These are phyloP conservation scores for Boletus rex-veris DNA, from an alignment of 768 basidiomycete species.

Conservation along the genomic window DNA sequence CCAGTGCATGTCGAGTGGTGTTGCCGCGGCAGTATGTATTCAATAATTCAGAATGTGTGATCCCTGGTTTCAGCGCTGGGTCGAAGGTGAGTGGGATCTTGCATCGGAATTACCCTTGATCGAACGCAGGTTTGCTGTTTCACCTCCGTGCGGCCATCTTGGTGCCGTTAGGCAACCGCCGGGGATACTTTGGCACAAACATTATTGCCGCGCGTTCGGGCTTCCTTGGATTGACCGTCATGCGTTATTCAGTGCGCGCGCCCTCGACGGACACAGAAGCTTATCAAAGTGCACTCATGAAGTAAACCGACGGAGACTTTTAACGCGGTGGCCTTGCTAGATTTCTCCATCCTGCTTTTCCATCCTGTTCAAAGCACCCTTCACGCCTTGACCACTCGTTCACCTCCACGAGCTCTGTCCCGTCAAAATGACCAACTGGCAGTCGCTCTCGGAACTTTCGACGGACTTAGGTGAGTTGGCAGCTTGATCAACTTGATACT, in stretches of 20 bases:
- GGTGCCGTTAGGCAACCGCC: constrained; percentile 19
- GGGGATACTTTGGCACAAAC: not conserved
- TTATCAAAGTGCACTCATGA: not conserved
- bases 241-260: not conserved
- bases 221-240: constrained; percentile 15
- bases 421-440: constrained; percentile 39
- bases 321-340: constrained; percentile 1
- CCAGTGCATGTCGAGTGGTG: not conserved
- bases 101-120: constrained; percentile 4
- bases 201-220: constrained; percentile 13
- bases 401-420: not conserved
- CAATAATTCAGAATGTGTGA: not conserved
- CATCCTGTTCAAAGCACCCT: not conserved
- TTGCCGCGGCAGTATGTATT: not conserved
- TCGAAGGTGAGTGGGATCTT: constrained; percentile 1
- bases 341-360: not conserved
- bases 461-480: constrained; percentile 35
- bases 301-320: constrained; percentile 4
- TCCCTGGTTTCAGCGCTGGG: not conserved
- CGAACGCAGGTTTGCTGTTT: constrained; percentile 3
- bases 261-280: constrained; percentile 16
- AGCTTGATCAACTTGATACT: not conserved
- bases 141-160: constrained; percentile 12
- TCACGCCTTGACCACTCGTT: not conserved
- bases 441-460: constrained; percentile 36